phyloP scores from a whole-genome alignment of 495 filamentous ascomycete genomes.

The Podospora conica region DNA sequence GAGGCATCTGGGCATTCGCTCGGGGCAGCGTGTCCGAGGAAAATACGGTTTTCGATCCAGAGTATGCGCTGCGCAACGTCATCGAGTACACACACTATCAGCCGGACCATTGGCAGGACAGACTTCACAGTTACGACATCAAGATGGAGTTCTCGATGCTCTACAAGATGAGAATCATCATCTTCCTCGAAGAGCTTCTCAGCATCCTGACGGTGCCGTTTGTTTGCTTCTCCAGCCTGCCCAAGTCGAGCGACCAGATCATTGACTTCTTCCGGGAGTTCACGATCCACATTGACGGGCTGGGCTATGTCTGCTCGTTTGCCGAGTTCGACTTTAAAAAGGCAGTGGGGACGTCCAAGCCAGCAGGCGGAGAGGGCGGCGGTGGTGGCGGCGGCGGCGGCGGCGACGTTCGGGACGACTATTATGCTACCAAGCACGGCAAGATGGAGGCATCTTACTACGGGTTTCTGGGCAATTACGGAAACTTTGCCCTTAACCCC shows the following conservation, averaged over 20 bases:
- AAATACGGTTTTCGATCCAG: constrained; percentile 84
- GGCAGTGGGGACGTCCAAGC: constrained; percentile 51
- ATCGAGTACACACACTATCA: constrained; percentile 88
- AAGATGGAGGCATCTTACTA: constrained; percentile 97
- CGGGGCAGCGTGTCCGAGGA: constrained; percentile 79
- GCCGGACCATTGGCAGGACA: constrained; percentile 78
- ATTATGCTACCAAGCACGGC: constrained; percentile 88
- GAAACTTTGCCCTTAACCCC: constrained; percentile 66
- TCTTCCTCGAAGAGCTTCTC: constrained; percentile 87
- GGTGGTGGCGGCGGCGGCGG: no score
- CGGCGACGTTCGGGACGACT: constrained; percentile 73
- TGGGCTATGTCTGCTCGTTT: constrained; percentile 94
- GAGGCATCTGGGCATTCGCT: constrained; percentile 68
- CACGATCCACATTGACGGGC: constrained; percentile 90
- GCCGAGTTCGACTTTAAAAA: constrained; percentile 98
- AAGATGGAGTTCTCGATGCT: constrained; percentile 77
- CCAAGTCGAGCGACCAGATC: constrained; percentile 83
- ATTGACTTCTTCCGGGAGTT: constrained; percentile 98
- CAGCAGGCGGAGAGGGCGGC: no score
- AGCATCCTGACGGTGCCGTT: constrained; percentile 90
- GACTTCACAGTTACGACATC: constrained; percentile 81
- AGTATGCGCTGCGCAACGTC: constrained; percentile 78
- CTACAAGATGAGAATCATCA: constrained; percentile 82
- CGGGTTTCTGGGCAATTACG: constrained; percentile 88
- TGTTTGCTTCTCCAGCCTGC: constrained; percentile 79